Conservation (phyloP, 2,329 filamentous ascomycete genomes). For the Claviceps pazoutovae region DNA sequence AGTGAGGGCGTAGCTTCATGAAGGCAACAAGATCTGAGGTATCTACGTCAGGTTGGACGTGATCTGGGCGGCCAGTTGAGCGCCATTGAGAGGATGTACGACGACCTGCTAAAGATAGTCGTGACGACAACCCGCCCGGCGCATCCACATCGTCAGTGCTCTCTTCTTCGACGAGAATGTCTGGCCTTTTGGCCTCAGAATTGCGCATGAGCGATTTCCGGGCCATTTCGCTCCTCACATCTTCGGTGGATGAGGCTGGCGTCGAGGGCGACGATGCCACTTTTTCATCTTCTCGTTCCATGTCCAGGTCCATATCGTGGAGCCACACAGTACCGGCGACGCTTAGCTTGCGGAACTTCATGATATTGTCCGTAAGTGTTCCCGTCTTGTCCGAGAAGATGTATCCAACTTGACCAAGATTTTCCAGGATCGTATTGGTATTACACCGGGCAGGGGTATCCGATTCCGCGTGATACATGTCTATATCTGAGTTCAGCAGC, state of each 20-base stretch:
- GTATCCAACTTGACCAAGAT: slow-evolving; percentile 79
- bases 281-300: slow-evolving; percentile 15
- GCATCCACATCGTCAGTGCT: slow-evolving; percentile 8
- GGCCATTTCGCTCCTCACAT: slow-evolving; percentile 1
- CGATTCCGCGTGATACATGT: slow-evolving; percentile 79
- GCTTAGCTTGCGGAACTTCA: slow-evolving; percentile 89
- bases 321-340: slow-evolving; percentile 82
- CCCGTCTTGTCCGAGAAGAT: slow-evolving; percentile 93
- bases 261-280: neutral
- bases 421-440: slow-evolving; percentile 90
- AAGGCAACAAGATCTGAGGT: slow-evolving; percentile 69
- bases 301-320: slow-evolving; percentile 57
- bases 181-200: slow-evolving; percentile 14
- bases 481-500: slow-evolving; percentile 64
- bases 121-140: slow-evolving; percentile 15
- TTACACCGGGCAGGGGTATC: slow-evolving; percentile 81
- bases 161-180: slow-evolving; percentile 17
- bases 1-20: slow-evolving; percentile 60
- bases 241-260: neutral
- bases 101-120: slow-evolving; percentile 21
- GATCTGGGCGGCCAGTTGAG: slow-evolving; percentile 32
- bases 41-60: slow-evolving; percentile 40
- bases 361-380: slow-evolving; percentile 84
- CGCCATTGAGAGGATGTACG: slow-evolving; percentile 37
- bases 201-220: slow-evolving; percentile 16